phyloP scores from a whole-genome alignment of 2,329 filamentous ascomycete species.

The Sporothrix sp. region DNA sequence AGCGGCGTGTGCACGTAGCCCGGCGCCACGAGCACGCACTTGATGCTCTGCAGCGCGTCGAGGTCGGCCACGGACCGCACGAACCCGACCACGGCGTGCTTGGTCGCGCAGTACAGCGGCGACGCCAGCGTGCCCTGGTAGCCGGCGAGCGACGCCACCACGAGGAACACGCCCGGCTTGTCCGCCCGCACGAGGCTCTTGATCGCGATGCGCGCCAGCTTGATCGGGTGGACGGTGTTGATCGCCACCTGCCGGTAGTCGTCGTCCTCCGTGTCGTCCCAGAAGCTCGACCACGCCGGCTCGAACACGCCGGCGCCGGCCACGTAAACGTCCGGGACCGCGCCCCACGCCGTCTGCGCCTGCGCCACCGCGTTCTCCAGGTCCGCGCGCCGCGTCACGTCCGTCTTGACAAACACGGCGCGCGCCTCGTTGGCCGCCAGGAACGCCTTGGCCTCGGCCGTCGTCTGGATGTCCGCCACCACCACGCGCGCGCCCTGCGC shows the following conservation, averaged over 20 bases:
- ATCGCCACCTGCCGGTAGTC: constrained; percentile 25
- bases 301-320: constrained; percentile 31
- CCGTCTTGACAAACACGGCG: background rate
- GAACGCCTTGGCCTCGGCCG: background rate
- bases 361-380: constrained; percentile 6
- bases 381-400: constrained; percentile 1
- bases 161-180: constrained; percentile 28
- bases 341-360: constrained; percentile 13
- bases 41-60: constrained; percentile 8
- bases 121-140: constrained; percentile 22
- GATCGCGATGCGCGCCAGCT: constrained; percentile 30
- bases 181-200: constrained; percentile 22
- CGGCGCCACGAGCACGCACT: constrained; percentile 2
- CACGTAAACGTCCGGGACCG: constrained; percentile 29
- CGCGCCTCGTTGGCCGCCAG: background rate
- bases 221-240: constrained; percentile 30
- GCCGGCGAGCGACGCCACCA: constrained; percentile 26
- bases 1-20: constrained; percentile 7
- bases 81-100: constrained; percentile 31
- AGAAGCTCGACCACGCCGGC: constrained; percentile 27
- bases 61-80: constrained; percentile 24
- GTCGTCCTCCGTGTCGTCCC: constrained; percentile 27
- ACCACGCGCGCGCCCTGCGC: background rate
- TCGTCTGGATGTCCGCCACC: constrained; percentile 1
- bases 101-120: constrained; percentile 28